Base-by-base conservation (phyloP, 768 basidiomycete species). In the Lactifluus echinatus region DNA sequence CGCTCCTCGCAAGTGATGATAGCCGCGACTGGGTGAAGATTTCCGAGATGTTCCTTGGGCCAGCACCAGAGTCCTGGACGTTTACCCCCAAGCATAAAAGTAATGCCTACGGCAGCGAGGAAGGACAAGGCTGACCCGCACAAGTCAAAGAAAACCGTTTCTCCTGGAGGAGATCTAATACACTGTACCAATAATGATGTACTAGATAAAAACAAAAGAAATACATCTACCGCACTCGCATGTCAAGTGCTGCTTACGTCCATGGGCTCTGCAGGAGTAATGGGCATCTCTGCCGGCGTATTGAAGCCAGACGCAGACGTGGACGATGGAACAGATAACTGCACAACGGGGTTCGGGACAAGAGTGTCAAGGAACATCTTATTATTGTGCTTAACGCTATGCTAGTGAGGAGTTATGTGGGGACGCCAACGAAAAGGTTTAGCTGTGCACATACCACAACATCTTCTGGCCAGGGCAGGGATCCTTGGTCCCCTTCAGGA, bases 21-120 rank as follows among this genome's bases (percentile, higher is more conserved):
- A 85, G 87, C 66, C 74, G 76, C 37, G 90, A 94, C 66, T 95
- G 93, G 93, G 87, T 94, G 40, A 89, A 84, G 73, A 84, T 99
- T 45, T 88, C 89, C 1, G 91, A 94, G 72, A 93, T 95, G 88
- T 96, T 96, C 73, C 73, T 97, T 24, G 95, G 94, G 1, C 86
- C 86, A 55, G 80, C 82, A 1, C 93, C 91, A 1, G 88, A 89
- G 58, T 74, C 79, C 3, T 95, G 90, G 84, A 72, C 73, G 7
- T 98, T 96, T 71, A 83, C 81, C 14, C 93, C 94, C 2, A 98
- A 96, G 70, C 94, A 98, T 72, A 94, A 91, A 72, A 93, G 90
- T 61, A 97, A 96, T 68, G 74, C 89, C 1, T 77, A 83, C 68
- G 75, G 72, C 8, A 60, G 55, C 21, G 78, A 79, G 29, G 85